These are phyloP conservation scores for Anthracocystis setariae DNA, from an alignment of 1,284 basidiomycete species.

Conservation along the genomic window DNA sequence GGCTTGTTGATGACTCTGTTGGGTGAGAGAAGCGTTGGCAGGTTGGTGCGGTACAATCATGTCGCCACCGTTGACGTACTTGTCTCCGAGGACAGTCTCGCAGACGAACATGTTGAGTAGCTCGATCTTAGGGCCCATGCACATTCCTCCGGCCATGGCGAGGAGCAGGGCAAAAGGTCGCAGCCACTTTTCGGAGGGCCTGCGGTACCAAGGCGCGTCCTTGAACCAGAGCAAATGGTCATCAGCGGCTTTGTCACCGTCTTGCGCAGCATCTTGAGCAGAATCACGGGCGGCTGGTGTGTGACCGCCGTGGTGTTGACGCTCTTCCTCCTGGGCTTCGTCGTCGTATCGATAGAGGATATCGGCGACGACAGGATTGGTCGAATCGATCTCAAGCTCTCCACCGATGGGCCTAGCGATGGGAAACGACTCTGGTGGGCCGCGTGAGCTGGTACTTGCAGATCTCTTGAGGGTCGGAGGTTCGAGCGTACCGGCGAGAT, in stretches of 20 bases:
- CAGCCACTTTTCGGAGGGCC: conserved; percentile 57
- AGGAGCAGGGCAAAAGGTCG: conserved; percentile 57
- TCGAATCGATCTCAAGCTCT: conserved; percentile 50
- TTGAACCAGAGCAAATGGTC: conserved; percentile 55
- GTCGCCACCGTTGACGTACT: conserved; percentile 24
- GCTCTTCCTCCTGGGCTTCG: conserved; percentile 25
- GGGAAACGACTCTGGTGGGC: conserved; percentile 24
- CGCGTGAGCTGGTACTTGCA: conserved; percentile 18
- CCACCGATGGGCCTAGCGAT: conserved; percentile 28
- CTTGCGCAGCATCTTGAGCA: not conserved
- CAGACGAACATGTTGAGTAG: conserved; percentile 62
- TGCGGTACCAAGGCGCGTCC: conserved; percentile 54
- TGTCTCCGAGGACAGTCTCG: conserved; percentile 49
- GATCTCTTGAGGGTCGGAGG: conserved; percentile 33
- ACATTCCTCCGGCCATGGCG: conserved; percentile 54
- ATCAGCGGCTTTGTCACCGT: conserved; percentile 16
- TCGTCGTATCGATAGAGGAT: conserved; percentile 54
- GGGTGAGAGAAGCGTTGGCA: conserved; percentile 1
- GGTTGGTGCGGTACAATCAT: conserved; percentile 20
- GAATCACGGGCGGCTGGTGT: not conserved
- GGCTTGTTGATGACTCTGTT: not conserved
- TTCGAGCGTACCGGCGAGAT: conserved; percentile 7
- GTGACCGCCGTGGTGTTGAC: not conserved
- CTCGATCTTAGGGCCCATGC: conserved; percentile 62
- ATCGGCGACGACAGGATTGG: conserved; percentile 47